Conservation (phyloP, 2,329 filamentous ascomycete species). For the Hirsutella thompsonii region DNA sequence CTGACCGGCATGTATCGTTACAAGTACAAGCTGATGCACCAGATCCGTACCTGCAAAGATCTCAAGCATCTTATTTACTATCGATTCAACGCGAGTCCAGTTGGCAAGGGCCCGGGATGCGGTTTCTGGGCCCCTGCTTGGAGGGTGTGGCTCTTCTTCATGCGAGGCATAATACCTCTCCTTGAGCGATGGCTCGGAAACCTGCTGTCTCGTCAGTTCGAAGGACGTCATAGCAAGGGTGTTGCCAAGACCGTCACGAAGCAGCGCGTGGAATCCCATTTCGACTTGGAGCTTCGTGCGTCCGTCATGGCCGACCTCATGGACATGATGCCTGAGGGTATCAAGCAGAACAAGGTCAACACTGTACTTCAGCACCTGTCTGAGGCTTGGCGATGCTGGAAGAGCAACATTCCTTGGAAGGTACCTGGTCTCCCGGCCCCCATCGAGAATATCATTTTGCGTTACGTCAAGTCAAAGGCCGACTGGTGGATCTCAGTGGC, state of each 20-base stretch:
- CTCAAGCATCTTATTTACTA: conserved; percentile 99
- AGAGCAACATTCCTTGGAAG: conserved; percentile 99
- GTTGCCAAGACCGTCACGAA: conserved; percentile 99
- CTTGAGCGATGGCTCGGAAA: conserved; percentile 97
- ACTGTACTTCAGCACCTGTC: conserved; percentile 94
- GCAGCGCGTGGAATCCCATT: conserved; percentile 96
- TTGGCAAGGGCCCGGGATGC: conserved; percentile 94
- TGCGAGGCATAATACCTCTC: conserved; percentile 94
- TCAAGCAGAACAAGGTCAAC: conserved; percentile 99
- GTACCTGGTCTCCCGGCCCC: conserved; percentile 91
- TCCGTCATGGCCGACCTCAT: conserved; percentile 98
- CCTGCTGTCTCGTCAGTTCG: conserved; percentile 89
- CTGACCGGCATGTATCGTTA: conserved; percentile 99
- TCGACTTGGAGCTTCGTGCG: conserved; percentile 90
- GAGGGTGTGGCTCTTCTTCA: conserved; percentile 98
- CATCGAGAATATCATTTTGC: conserved; percentile 96
- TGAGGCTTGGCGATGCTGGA: conserved; percentile 99
- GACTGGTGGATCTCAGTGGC: conserved; percentile 99
- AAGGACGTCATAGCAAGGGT: conserved; percentile 96
- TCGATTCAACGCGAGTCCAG: conserved; percentile 91
- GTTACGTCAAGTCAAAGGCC: conserved; percentile 97
- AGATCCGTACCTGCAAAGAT: conserved; percentile 98
- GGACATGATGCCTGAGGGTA: conserved; percentile 99
- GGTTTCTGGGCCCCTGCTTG: conserved; percentile 99
- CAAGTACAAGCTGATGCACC: conserved; percentile 99